Conservation (phyloP, 768 basidiomycete species). For the Pleurotus citrinopileatus region DNA sequence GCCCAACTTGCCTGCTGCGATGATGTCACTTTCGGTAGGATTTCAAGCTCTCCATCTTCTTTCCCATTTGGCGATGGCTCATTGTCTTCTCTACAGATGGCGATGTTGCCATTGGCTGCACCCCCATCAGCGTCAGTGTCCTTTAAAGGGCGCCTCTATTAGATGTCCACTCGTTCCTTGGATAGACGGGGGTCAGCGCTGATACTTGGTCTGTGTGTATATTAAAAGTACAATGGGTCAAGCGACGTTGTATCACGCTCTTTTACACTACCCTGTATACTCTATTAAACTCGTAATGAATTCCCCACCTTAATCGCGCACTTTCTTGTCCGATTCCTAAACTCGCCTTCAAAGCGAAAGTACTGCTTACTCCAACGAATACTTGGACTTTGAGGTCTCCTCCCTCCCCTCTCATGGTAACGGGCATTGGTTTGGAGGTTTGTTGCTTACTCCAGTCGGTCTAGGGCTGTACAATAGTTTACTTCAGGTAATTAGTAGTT, state of each 20-base stretch:
- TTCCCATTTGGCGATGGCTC: neutral
- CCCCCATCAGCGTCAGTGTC: slow-evolving; percentile 4
- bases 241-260: slow-evolving; percentile 2
- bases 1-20: slow-evolving; percentile 8
- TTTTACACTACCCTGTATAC: slow-evolving; percentile 4
- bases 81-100: neutral
- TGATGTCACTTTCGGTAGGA: slow-evolving; percentile 6
- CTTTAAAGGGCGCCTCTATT: slow-evolving; percentile 1
- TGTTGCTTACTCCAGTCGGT: too few relatives aligned
- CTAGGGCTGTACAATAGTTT: too few relatives aligned
- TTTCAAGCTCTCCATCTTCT: neutral
- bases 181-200: neutral
- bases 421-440: too few relatives aligned
- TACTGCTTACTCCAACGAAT: too few relatives aligned
- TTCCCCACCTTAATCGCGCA: neutral
- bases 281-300: slow-evolving; percentile 1
- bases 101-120: slow-evolving; percentile 3
- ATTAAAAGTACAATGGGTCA: neutral
- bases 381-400: too few relatives aligned
- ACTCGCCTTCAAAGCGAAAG: too few relatives aligned
- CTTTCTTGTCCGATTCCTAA: neutral
- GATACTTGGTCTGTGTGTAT: slow-evolving; percentile 1
- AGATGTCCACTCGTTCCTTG: neutral
- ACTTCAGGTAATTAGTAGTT: too few relatives aligned
- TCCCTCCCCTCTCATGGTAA: too few relatives aligned